These are phyloP conservation scores for Dioscorea cayenensis DNA, from an alignment of 116 monocot species.

Conservation along the genomic window DNA sequence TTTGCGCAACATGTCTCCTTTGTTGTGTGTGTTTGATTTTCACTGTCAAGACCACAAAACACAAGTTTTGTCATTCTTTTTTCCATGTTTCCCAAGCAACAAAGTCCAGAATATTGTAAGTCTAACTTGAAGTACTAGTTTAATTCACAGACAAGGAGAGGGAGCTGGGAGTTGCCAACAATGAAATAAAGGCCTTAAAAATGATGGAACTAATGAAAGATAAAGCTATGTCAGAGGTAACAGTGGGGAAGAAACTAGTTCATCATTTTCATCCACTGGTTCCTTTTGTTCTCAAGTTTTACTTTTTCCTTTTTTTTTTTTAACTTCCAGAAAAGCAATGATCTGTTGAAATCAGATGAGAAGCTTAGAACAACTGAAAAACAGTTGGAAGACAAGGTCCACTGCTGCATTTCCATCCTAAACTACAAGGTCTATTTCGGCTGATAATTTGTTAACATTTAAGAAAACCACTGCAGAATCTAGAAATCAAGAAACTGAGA, in stretches of 20 bases:
- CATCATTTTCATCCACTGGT: no score
- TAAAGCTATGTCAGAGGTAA: constrained; percentile 60
- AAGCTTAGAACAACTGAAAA: constrained; percentile 40
- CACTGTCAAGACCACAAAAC: no score
- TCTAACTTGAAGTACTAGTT: background rate
- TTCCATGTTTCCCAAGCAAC: no score
- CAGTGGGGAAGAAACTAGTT: background rate
- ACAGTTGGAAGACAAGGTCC: constrained; percentile 56
- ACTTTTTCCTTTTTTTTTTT: background rate
- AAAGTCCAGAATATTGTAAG: background rate
- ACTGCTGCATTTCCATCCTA: background rate
- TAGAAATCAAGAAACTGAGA: constrained; percentile 46
- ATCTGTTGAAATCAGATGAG: constrained; percentile 42
- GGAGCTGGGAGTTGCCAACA: constrained; percentile 36
- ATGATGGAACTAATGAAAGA: constrained; percentile 47
- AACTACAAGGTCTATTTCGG: background rate
- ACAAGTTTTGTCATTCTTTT: no score
- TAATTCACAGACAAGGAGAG: constrained; percentile 53
- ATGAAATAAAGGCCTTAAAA: constrained; percentile 58
- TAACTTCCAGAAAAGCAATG: constrained; percentile 44
- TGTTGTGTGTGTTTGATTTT: no score
- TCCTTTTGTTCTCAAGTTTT: background rate
- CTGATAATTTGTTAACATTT: background rate
- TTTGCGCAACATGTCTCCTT: background rate
- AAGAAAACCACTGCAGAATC: constrained; percentile 31